Percentiles rank a stretch among this genome's conserved stretches.
phyloP scores from a whole-genome alignment of 345 rosid genomes.

The Hypericum androsaemum region DNA sequence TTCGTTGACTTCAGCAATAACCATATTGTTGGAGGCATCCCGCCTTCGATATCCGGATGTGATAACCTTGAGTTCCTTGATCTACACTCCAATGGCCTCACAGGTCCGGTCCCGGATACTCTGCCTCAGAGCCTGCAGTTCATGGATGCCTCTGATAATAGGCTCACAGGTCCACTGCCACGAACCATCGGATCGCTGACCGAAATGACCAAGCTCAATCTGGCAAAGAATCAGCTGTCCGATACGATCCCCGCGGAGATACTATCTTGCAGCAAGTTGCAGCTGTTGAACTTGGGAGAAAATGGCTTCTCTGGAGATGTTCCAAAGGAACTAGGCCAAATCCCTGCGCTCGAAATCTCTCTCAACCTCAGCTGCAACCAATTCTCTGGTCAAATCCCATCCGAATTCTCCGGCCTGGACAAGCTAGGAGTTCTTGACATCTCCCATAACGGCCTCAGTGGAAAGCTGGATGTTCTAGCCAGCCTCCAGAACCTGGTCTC shows the following conservation, averaged over 20 bases:
- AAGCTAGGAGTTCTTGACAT: slow-evolving; percentile 71
- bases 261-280: slow-evolving; percentile 57
- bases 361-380: slow-evolving; percentile 78
- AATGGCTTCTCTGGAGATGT: slow-evolving; percentile 65
- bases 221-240: slow-evolving; percentile 57
- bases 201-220: slow-evolving; percentile 63
- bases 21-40: slow-evolving; percentile 54
- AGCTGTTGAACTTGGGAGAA: slow-evolving; percentile 60
- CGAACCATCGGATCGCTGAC: slow-evolving; percentile 50
- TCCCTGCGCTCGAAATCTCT: slow-evolving; percentile 71
- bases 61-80: slow-evolving; percentile 60
- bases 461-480: slow-evolving; percentile 52
- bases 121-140: slow-evolving; percentile 58
- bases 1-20: slow-evolving; percentile 69
- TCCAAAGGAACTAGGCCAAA: slow-evolving; percentile 66
- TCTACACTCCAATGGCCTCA: slow-evolving; percentile 67
- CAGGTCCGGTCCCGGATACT: slow-evolving; percentile 53
- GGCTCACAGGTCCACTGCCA: slow-evolving; percentile 51
- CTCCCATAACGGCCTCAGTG: slow-evolving; percentile 65
- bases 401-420: slow-evolving; percentile 54
- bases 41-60: slow-evolving; percentile 49
- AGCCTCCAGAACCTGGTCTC: slow-evolving; percentile 75
- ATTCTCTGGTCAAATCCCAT: slow-evolving; percentile 61
- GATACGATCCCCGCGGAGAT: slow-evolving; percentile 68
- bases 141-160: slow-evolving; percentile 66